Percentiles rank a stretch among this genome's conserved stretches.
These are phyloP conservation scores for Mycena metata DNA, from an alignment of 768 basidiomycete genomes.

Conservation along the genomic window DNA sequence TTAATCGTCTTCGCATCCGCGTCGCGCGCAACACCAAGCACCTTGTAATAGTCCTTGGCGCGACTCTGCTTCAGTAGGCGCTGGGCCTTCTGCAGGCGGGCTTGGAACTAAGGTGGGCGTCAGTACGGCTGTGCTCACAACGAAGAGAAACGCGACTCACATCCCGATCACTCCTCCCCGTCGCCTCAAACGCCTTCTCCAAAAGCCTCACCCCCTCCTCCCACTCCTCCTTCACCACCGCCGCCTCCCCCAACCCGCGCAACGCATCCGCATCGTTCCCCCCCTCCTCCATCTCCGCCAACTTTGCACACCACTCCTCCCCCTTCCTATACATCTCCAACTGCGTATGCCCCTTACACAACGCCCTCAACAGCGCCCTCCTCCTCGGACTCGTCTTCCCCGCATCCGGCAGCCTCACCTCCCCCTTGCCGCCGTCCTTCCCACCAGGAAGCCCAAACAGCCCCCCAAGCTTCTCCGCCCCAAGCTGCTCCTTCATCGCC, in stretches of 20 bases:
- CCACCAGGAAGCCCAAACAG: slow-evolving; percentile 42
- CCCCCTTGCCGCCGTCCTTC: slow-evolving; percentile 9
- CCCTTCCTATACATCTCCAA: slow-evolving; percentile 65
- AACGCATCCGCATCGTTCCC: slow-evolving; percentile 84
- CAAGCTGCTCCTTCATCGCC: slow-evolving; percentile 60
- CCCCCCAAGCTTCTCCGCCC: slow-evolving; percentile 42
- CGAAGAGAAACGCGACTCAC: slow-evolving; percentile 60
- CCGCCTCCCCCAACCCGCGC: slow-evolving; percentile 77
- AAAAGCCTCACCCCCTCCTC: slow-evolving; percentile 87
- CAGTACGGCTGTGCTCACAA: no score
- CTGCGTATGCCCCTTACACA: slow-evolving; percentile 84
- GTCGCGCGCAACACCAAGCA: slow-evolving; percentile 88
- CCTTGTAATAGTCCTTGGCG: slow-evolving; percentile 97
- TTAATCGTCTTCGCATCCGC: slow-evolving; percentile 94
- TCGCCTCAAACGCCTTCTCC: slow-evolving; percentile 86
- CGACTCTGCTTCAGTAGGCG: slow-evolving; percentile 88
- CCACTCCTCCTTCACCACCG: slow-evolving; percentile 84
- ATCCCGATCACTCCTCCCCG: slow-evolving; percentile 81
- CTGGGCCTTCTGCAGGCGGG: slow-evolving; percentile 84
- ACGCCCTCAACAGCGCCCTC: slow-evolving; percentile 69
- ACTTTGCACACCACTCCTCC: slow-evolving; percentile 78
- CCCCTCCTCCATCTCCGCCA: slow-evolving; percentile 75
- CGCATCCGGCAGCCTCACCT: slow-evolving; percentile 65
- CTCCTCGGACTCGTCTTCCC: slow-evolving; percentile 69
- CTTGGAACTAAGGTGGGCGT: slow-evolving; percentile 12